These are phyloP conservation scores for Gynostemma pentaphyllum DNA, from an alignment of 306 rosid genomes.

Conservation along the genomic window DNA sequence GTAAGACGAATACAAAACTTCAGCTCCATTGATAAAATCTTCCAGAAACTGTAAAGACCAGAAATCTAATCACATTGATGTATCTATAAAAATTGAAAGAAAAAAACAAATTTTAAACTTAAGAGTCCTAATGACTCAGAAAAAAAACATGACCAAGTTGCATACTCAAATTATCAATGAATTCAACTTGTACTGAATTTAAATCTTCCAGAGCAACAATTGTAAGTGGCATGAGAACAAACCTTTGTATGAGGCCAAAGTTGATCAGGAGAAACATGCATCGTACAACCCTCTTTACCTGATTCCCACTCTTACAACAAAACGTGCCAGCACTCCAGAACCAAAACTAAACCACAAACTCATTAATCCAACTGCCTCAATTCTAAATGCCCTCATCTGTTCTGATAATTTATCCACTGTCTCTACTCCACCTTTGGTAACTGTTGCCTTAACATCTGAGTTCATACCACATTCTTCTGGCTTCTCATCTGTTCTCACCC, in stretches of 20 bases:
- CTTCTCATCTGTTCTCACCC: conserved; percentile 68
- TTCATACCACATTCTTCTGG: conserved; percentile 49
- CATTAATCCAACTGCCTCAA: conserved; percentile 96
- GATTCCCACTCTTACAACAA: conserved; percentile 99
- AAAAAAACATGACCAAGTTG: neutral
- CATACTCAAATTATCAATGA: neutral
- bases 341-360: conserved; percentile 99
- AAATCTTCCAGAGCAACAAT: neutral
- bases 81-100: neutral
- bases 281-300: conserved; percentile 94
- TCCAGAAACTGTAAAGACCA: conserved; percentile 68
- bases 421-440: conserved; percentile 42
- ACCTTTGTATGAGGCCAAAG: conserved; percentile 99
- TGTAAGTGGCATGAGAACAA: conserved; percentile 12
- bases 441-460: conserved; percentile 51
- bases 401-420: conserved; percentile 74
- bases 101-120: neutral
- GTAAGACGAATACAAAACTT: conserved; percentile 98
- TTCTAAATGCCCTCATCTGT: conserved; percentile 83
- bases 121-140: neutral
- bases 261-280: conserved; percentile 97
- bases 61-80: conserved; percentile 1
- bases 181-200: neutral
- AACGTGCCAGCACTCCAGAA: conserved; percentile 81
- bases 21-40: conserved; percentile 97